phyloP scores from a whole-genome alignment of 768 basidiomycete species.

The Lentinula raphanica region DNA sequence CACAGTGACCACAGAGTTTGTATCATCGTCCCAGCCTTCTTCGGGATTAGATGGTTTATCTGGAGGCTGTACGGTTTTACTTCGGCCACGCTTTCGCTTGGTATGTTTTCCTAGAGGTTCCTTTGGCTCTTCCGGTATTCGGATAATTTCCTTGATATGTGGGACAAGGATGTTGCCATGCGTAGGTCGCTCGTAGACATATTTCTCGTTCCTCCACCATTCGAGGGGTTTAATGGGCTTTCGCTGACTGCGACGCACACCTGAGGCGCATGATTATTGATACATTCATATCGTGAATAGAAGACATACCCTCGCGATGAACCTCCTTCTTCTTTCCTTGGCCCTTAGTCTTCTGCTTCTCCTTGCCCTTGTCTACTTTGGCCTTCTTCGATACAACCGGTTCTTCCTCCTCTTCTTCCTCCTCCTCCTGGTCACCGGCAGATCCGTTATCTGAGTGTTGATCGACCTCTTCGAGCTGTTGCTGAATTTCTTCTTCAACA shows the following conservation, averaged over 20 bases:
- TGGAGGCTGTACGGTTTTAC: constrained; percentile 24
- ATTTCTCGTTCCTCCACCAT: constrained; percentile 90
- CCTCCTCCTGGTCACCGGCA: constrained; percentile 21
- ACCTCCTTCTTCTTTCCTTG: background rate
- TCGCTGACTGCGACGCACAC: constrained; percentile 68
- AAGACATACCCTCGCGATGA: constrained; percentile 4
- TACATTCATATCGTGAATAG: constrained; percentile 6
- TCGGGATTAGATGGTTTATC: constrained; percentile 42
- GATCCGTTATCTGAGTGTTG: background rate
- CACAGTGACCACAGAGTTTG: constrained; percentile 59
- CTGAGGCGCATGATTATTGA: constrained; percentile 17
- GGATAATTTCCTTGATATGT: constrained; percentile 63
- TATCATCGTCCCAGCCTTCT: constrained; percentile 85
- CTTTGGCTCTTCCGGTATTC: constrained; percentile 43
- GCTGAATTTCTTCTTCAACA: constrained; percentile 39
- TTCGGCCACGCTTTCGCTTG: constrained; percentile 21
- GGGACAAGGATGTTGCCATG: constrained; percentile 52
- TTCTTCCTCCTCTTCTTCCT: constrained; percentile 31
- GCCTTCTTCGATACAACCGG: constrained; percentile 15
- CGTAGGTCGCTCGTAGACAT: constrained; percentile 69
- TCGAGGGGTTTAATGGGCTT: constrained; percentile 71
- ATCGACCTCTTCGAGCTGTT: constrained; percentile 23
- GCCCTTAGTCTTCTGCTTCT: background rate
- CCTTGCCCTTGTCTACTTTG: constrained; percentile 1
- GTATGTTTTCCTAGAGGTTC: constrained; percentile 38